These are phyloP conservation scores for Gautieria morchelliformis DNA, from an alignment of 768 basidiomycete genomes.

Conservation along the genomic window DNA sequence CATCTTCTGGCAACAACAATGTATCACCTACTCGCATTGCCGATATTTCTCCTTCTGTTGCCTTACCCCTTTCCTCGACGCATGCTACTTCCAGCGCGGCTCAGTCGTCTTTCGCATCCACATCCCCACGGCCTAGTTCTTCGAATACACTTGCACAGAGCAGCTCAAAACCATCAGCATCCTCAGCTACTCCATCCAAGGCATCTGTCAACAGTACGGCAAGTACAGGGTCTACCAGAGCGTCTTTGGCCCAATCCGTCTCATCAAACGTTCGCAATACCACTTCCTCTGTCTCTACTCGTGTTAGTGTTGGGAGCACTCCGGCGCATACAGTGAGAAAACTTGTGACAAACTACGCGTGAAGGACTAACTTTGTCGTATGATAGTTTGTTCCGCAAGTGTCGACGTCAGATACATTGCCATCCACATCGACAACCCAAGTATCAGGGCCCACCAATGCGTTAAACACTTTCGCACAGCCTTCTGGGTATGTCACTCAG, in stretches of 20 bases:
- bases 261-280: not conserved
- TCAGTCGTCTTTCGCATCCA: not conserved
- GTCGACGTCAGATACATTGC: not conserved
- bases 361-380: not conserved
- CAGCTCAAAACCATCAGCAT: not conserved
- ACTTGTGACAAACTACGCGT: not conserved
- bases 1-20: not conserved
- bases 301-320: not conserved
- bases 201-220: not conserved
- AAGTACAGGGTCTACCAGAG: not conserved
- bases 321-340: not conserved
- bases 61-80: not conserved
- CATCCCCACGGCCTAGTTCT: not conserved
- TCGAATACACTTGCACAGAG: not conserved
- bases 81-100: not conserved
- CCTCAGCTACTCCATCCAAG: not conserved
- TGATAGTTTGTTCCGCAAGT: not conserved
- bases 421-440: not conserved
- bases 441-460: not conserved
- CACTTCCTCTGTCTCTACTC: not conserved
- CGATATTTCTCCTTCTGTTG: not conserved
- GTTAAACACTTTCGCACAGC: not conserved
- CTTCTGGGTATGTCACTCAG: not conserved
- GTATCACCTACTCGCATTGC: not conserved
- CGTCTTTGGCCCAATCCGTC: not conserved